Percentiles rank a stretch among this genome's conserved stretches.
Evolutionary conservation across 2,329 filamentous ascomycete species (phyloP).

Genomic region (Trichothecium sympodiale): DNA sequence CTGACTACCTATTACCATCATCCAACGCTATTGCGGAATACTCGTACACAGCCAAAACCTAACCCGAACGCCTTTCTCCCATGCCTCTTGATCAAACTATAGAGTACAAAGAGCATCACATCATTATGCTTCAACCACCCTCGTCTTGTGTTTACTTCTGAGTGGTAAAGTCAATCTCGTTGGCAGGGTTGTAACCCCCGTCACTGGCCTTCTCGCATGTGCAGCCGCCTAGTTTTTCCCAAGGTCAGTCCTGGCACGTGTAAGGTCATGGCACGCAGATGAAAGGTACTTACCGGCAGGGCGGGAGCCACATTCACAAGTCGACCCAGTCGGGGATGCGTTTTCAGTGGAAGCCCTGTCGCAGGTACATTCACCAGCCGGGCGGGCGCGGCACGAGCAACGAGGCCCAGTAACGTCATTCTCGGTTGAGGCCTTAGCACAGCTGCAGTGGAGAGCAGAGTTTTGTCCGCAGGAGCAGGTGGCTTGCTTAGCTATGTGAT

Average conservation of each 20-base stretch:
- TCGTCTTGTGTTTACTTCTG: conserved; percentile 12
- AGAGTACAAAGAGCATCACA: background rate
- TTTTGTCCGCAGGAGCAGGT: conserved; percentile 87
- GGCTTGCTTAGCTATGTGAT: conserved; percentile 43
- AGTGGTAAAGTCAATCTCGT: conserved; percentile 84
- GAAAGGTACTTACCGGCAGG: conserved; percentile 50
- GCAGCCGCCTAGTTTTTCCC: conserved; percentile 51
- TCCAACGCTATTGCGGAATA: too few species aligned
- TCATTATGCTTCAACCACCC: conserved; percentile 1
- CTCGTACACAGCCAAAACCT: too few species aligned
- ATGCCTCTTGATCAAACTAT: background rate
- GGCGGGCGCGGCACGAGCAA: conserved; percentile 75
- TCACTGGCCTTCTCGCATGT: conserved; percentile 70
- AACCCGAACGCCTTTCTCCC: background rate
- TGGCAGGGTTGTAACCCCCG: conserved; percentile 46
- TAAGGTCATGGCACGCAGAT: background rate
- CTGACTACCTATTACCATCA: too few species aligned
- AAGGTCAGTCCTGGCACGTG: conserved; percentile 1
- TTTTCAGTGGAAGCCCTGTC: conserved; percentile 64
- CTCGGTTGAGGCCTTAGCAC: conserved; percentile 64
- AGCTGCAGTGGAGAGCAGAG: conserved; percentile 76
- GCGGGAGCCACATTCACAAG: conserved; percentile 70
- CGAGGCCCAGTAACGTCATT: conserved; percentile 62
- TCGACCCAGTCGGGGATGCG: conserved; percentile 40
- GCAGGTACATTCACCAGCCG: conserved; percentile 73